A percentile compares a stretch with the other conserved stretches of the same genome.
These are phyloP conservation scores for Thuja plicata DNA, from an alignment of 83 land plant genomes.

Conservation along the genomic window DNA sequence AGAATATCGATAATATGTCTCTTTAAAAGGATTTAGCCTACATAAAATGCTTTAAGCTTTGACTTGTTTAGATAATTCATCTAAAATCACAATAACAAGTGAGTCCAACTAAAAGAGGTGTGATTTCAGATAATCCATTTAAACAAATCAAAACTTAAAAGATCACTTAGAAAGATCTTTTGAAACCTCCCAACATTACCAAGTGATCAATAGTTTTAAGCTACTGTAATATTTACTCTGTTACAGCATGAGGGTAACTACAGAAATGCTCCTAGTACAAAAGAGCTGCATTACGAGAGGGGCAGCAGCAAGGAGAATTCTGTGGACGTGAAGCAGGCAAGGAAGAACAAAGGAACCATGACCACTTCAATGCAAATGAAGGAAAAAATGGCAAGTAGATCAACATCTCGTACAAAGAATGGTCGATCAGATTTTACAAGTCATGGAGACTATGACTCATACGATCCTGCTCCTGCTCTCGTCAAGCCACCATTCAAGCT, in stretches of 20 bases:
- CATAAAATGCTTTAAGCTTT: too few species aligned
- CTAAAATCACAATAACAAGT: too few species aligned
- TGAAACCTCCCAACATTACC: background rate
- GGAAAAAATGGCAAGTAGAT: background rate
- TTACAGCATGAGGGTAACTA: background rate
- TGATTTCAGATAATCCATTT: too few species aligned
- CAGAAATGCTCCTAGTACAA: background rate
- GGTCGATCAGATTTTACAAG: background rate
- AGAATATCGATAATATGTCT: too few species aligned
- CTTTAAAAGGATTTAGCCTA: too few species aligned
- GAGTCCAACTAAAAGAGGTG: too few species aligned
- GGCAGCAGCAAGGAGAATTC: background rate
- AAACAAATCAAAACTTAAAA: too few species aligned
- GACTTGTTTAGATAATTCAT: too few species aligned
- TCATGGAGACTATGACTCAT: constrained; percentile 37
- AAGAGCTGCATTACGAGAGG: background rate
- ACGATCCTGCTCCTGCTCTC: constrained; percentile 45
- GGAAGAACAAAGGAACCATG: background rate
- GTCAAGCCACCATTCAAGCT: constrained; percentile 45
- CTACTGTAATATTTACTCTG: background rate
- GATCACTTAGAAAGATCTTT: too few species aligned
- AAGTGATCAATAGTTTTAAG: background rate
- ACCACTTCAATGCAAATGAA: background rate
- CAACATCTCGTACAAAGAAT: background rate
- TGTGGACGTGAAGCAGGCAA: background rate